phyloP scores from a whole-genome alignment of 768 basidiomycete genomes.

The Amanita polypyramis region DNA sequence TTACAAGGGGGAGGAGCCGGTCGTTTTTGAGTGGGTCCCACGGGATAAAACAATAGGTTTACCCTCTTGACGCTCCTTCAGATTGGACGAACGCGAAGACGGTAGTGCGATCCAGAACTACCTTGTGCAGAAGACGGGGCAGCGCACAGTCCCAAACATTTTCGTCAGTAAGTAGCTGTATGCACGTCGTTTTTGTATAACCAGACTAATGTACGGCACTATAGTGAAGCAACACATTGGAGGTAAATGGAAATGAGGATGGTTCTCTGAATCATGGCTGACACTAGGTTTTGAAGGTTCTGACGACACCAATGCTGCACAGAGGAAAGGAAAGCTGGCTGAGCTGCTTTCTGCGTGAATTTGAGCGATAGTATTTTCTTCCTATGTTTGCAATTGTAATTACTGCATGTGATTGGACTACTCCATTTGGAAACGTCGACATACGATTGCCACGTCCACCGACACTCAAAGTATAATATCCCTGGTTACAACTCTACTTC shows the following conservation, averaged over 20 bases:
- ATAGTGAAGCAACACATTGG: constrained; percentile 45
- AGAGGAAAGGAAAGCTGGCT: constrained; percentile 20
- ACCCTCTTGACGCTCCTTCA: constrained; percentile 14
- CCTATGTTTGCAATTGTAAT: not conserved
- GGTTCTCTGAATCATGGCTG: not conserved
- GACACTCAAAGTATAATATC: not conserved
- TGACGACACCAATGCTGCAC: constrained; percentile 24
- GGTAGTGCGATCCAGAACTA: constrained; percentile 58
- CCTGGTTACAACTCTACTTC: not conserved
- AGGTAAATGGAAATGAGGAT: constrained; percentile 22
- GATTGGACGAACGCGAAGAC: constrained; percentile 51
- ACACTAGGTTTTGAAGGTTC: constrained; percentile 19
- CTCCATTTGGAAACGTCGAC: not conserved
- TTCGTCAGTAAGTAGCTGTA: constrained; percentile 50
- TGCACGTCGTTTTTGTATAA: not conserved
- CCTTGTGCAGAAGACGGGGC: constrained; percentile 50
- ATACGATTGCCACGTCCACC: not conserved
- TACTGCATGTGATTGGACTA: not conserved
- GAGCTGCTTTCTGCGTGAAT: constrained; percentile 10
- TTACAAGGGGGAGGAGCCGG: constrained; percentile 26
- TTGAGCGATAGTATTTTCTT: not conserved
- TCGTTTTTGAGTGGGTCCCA: constrained; percentile 36
- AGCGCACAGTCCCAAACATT: constrained; percentile 66
- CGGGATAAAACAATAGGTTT: not conserved
- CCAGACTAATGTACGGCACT: not conserved